These are phyloP conservation scores for Candida palmyrensis DNA, from an alignment of 805 yeast species.

Conservation along the genomic window DNA sequence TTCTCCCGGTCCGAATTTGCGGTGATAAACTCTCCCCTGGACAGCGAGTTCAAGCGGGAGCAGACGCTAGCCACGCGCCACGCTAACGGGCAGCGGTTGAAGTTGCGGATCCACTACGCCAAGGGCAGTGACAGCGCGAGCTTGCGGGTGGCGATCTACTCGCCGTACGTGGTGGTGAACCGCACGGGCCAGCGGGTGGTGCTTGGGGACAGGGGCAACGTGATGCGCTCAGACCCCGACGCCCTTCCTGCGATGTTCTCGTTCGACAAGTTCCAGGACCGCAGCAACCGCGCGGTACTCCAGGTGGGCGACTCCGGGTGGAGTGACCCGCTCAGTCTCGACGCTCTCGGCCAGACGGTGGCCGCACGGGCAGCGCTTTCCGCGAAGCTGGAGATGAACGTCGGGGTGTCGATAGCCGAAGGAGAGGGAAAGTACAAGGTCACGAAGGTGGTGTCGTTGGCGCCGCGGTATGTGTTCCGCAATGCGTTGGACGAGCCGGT, in stretches of 20 bases:
- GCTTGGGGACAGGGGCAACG: slow-evolving; percentile 55
- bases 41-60: slow-evolving; percentile 56
- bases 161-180: slow-evolving; percentile 83
- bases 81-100: slow-evolving; percentile 59
- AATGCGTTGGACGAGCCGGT: slow-evolving; percentile 56
- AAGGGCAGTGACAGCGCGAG: slow-evolving; percentile 50
- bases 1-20: slow-evolving; percentile 68
- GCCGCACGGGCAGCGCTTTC: slow-evolving; percentile 46
- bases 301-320: slow-evolving; percentile 64
- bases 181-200: slow-evolving; percentile 65
- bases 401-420: slow-evolving; percentile 72
- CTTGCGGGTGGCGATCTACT: slow-evolving; percentile 60
- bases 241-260: slow-evolving; percentile 79
- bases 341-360: slow-evolving; percentile 79
- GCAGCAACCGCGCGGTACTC: slow-evolving; percentile 61
- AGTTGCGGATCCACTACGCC: slow-evolving; percentile 60
- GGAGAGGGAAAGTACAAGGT: slow-evolving; percentile 81
- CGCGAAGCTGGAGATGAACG: slow-evolving; percentile 58
- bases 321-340: slow-evolving; percentile 76
- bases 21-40: slow-evolving; percentile 56
- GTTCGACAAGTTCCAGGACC: slow-evolving; percentile 53
- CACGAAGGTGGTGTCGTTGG: slow-evolving; percentile 70
- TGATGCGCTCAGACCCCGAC: slow-evolving; percentile 36
- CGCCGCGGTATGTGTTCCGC: slow-evolving; percentile 77
- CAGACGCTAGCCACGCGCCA: slow-evolving; percentile 44